Conservation (phyloP, 2,329 filamentous ascomycete species). For the Fusarium phyllophilum region DNA sequence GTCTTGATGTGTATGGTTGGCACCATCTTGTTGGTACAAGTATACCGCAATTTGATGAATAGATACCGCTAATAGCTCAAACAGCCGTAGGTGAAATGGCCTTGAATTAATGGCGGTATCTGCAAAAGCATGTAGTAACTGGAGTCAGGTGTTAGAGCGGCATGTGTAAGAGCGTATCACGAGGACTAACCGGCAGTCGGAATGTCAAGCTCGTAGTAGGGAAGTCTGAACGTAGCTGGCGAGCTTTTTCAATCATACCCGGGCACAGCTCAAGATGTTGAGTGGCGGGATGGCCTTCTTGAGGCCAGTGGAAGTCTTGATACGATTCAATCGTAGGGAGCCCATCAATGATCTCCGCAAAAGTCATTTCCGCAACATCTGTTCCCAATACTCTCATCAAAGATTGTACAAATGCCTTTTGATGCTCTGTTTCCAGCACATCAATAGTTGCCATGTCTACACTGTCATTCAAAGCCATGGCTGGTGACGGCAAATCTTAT, state of each 20-base stretch:
- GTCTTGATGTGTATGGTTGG: slow-evolving; percentile 1
- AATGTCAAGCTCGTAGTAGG: not conserved
- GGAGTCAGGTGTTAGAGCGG: too few species aligned
- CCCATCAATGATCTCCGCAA: slow-evolving; percentile 19
- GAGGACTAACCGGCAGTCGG: not conserved
- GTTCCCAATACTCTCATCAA: not conserved
- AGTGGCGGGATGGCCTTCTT: not conserved
- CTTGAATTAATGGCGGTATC: not conserved
- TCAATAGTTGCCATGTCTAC: too few species aligned
- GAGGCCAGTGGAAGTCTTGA: not conserved
- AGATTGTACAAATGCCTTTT: not conserved
- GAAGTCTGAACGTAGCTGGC: not conserved
- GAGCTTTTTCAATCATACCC: not conserved
- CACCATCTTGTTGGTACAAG: not conserved
- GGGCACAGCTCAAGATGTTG: not conserved
- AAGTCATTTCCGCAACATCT: not conserved
- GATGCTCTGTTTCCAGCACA: not conserved
- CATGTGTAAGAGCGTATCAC: fast-evolving
- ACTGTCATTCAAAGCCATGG: too few species aligned
- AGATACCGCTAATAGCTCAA: slow-evolving; percentile 6
- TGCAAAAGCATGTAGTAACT: slow-evolving; percentile 1
- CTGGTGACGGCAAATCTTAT: too few species aligned
- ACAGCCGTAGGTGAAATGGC: not conserved
- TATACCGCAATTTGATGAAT: slow-evolving; percentile 9
- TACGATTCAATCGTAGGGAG: not conserved